These are phyloP conservation scores for Tripterygium wilfordii DNA, from an alignment of 177 flowering plant genomes.

Conservation along the genomic window DNA sequence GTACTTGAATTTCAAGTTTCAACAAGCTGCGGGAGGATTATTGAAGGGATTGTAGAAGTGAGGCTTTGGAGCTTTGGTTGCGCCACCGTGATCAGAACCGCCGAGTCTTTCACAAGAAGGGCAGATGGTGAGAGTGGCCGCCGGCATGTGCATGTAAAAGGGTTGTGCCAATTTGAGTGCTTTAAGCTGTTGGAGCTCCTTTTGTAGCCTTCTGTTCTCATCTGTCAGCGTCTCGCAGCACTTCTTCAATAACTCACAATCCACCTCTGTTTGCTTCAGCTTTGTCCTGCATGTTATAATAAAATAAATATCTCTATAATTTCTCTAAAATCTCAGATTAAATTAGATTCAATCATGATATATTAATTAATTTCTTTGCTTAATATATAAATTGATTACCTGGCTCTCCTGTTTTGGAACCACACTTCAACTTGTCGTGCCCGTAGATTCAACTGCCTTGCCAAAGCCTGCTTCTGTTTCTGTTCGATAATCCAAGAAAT, in stretches of 20 bases:
- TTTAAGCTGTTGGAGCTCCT: constrained; percentile 69
- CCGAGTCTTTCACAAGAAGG: constrained; percentile 71
- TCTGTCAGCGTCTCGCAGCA: constrained; percentile 74
- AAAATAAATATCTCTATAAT: too few relatives aligned
- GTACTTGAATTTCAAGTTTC: too few relatives aligned
- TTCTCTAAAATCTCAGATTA: too few relatives aligned
- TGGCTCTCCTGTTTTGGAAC: constrained; percentile 82
- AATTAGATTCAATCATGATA: too few relatives aligned
- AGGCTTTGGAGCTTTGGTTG: constrained; percentile 39
- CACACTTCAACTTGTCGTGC: constrained; percentile 82
- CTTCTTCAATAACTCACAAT: constrained; percentile 77
- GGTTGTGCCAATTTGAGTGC: constrained; percentile 54
- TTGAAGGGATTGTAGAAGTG: constrained; percentile 53
- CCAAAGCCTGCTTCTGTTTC: constrained; percentile 70
- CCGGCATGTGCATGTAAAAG: constrained; percentile 63
- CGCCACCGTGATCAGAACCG: constrained; percentile 18
- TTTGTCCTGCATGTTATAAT: constrained; percentile 73
- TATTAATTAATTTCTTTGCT: too few relatives aligned
- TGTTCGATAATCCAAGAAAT: constrained; percentile 9
- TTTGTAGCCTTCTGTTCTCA: constrained; percentile 71
- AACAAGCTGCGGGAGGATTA: constrained; percentile 59
- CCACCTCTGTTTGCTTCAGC: constrained; percentile 84
- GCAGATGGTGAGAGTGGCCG: constrained; percentile 76
- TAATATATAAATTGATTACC: constrained; percentile 33
- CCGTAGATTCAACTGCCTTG: constrained; percentile 53